phyloP scores from a whole-genome alignment of 192 early-diverging fungal genomes.

The Jimgerdemannia flammicorona region DNA sequence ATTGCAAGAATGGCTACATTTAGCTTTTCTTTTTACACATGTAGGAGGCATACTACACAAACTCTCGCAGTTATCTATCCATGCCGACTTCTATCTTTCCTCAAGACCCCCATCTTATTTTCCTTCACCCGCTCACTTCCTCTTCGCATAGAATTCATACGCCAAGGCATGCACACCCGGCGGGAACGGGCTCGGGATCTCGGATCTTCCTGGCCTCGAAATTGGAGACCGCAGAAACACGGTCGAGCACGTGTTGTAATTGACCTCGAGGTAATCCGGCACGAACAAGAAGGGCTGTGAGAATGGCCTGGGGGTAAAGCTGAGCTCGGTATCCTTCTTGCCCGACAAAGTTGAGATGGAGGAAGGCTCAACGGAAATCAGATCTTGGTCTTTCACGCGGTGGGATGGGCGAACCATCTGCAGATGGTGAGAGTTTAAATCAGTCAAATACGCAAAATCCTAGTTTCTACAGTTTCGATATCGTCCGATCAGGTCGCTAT shows the following conservation, averaged over 20 bases:
- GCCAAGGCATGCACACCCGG: conserved; percentile 87
- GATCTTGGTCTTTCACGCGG: conserved; percentile 79
- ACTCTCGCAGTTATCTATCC: too few relatives aligned
- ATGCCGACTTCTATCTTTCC: too few relatives aligned
- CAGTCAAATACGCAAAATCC: too few relatives aligned
- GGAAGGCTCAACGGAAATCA: conserved; percentile 77
- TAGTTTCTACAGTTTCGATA: too few relatives aligned
- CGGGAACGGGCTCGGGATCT: conserved; percentile 93
- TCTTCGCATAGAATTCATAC: conserved; percentile 82
- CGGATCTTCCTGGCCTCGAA: conserved; percentile 76
- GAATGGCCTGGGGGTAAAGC: conserved; percentile 67
- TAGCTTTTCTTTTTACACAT: too few relatives aligned
- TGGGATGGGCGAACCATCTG: conserved; percentile 77
- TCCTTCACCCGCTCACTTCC: not conserved
- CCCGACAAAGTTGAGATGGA: conserved; percentile 63
- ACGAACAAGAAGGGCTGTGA: conserved; percentile 94
- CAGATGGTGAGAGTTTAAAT: not conserved
- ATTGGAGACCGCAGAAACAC: conserved; percentile 88
- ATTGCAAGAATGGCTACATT: too few relatives aligned
- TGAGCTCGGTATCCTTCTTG: conserved; percentile 46
- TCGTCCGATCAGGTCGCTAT: too few relatives aligned
- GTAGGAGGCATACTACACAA: too few relatives aligned
- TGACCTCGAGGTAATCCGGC: conserved; percentile 95
- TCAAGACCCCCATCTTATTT: too few relatives aligned
- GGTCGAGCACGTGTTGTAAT: conserved; percentile 89